Evolutionary conservation across 2,329 filamentous ascomycete genomes (phyloP).

Genomic region (Coleophoma cylindrospora): DNA sequence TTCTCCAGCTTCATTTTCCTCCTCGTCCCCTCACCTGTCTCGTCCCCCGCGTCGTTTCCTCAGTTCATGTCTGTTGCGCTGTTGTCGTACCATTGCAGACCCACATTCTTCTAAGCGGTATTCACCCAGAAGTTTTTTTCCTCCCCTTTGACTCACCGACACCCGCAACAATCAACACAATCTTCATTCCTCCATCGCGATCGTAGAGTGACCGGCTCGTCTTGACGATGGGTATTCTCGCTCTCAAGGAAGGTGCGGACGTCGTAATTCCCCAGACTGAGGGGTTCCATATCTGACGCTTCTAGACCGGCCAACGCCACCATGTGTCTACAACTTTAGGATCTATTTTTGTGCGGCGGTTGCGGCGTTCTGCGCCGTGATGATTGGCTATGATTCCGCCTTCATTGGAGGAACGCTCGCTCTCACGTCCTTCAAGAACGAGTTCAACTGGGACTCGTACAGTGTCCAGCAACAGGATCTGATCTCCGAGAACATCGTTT

Average conservation of each 20-base stretch:
- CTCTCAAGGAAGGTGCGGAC: constrained; percentile 48
- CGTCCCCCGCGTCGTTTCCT: constrained; percentile 18
- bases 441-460: constrained; percentile 53
- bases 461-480: constrained; percentile 42
- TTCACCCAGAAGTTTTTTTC: not conserved
- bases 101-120: not conserved
- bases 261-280: constrained; percentile 22
- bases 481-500: constrained; percentile 70
- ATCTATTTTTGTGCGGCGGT: constrained; percentile 47
- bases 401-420: constrained; percentile 75
- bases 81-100: not conserved
- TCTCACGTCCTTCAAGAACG: constrained; percentile 59
- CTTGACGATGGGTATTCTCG: constrained; percentile 33
- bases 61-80: not conserved
- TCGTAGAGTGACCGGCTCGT: not conserved
- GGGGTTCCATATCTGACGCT: constrained; percentile 32
- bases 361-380: constrained; percentile 50
- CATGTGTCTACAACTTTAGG: constrained; percentile 54
- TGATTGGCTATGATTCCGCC: constrained; percentile 60
- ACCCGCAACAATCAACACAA: not conserved
- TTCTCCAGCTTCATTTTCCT: not conserved
- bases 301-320: constrained; percentile 46
- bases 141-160: not conserved
- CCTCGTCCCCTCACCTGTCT: constrained; percentile 17
- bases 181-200: not conserved